phyloP scores from a whole-genome alignment of 2,329 filamentous ascomycete genomes.

The Trichophyton benhamiae region DNA sequence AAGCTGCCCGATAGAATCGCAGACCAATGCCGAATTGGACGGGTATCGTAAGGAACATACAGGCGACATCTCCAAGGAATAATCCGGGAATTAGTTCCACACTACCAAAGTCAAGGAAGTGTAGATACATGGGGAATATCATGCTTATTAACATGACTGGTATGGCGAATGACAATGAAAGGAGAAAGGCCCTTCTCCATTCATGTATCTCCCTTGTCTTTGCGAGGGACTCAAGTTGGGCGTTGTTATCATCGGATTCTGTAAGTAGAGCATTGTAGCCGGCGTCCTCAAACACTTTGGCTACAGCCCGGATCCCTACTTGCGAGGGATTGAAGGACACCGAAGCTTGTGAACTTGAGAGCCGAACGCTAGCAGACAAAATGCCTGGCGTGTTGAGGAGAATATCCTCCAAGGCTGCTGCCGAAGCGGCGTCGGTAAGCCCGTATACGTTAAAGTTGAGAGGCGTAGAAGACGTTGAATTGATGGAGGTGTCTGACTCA shows the following conservation, averaged over 20 bases:
- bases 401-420: slow-evolving; percentile 56
- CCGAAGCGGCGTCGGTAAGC: slow-evolving; percentile 56
- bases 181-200: slow-evolving; percentile 70
- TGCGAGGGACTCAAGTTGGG: slow-evolving; percentile 85
- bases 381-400: slow-evolving; percentile 58
- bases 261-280: slow-evolving; percentile 83
- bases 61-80: slow-evolving; percentile 78
- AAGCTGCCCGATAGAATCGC: slow-evolving; percentile 89
- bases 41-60: slow-evolving; percentile 72
- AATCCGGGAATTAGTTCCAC: slow-evolving; percentile 57
- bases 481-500: slow-evolving; percentile 45
- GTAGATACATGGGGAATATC: slow-evolving; percentile 78
- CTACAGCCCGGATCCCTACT: slow-evolving; percentile 68
- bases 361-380: slow-evolving; percentile 57
- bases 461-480: slow-evolving; percentile 45
- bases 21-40: slow-evolving; percentile 94
- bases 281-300: slow-evolving; percentile 66
- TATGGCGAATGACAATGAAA: slow-evolving; percentile 68
- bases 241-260: slow-evolving; percentile 89
- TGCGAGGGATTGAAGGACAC: slow-evolving; percentile 60
- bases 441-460: slow-evolving; percentile 79
- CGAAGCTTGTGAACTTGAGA: slow-evolving; percentile 60
- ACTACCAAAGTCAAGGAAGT: slow-evolving; percentile 62
- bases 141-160: slow-evolving; percentile 90
- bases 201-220: slow-evolving; percentile 95